A percentile compares a stretch with the other conserved stretches of the same genome.
phyloP scores from a whole-genome alignment of 163 green algal species.

The Chlamydomonas reinhardtii region DNA sequence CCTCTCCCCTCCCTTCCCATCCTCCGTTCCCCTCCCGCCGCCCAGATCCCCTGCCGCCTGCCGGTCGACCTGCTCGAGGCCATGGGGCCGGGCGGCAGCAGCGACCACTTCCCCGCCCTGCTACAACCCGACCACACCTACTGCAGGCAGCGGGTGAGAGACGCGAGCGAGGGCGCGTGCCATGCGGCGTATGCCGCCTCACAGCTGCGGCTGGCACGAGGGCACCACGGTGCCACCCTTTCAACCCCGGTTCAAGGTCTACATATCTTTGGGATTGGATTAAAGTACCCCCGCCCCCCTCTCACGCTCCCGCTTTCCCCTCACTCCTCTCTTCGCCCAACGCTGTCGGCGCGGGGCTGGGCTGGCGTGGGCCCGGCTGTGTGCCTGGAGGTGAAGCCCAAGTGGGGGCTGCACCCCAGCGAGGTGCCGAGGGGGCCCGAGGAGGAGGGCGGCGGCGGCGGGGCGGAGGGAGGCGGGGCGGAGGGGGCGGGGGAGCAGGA shows the following conservation, averaged over 20 bases:
- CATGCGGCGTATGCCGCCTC: too few species aligned
- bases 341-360: not conserved
- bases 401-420: constrained; percentile 30
- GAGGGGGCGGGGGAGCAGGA: too few species aligned
- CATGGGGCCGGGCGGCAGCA: not conserved
- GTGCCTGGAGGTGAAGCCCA: constrained; percentile 53
- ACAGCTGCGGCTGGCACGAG: too few species aligned
- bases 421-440: not conserved
- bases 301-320: not conserved
- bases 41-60: constrained; percentile 26
- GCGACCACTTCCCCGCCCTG: not conserved
- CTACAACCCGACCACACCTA: constrained; percentile 38
- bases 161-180: too few species aligned
- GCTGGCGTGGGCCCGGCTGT: constrained; percentile 9
- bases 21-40: not conserved
- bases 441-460: not conserved
- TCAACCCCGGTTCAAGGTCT: too few species aligned
- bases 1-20: too few species aligned
- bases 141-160: not conserved
- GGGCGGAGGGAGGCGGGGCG: too few species aligned
- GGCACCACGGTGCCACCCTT: too few species aligned
- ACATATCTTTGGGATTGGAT: too few species aligned
- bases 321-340: not conserved
- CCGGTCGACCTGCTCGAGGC: not conserved
- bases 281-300: too few species aligned